A percentile compares a stretch with the other conserved stretches of the same genome.
These are phyloP conservation scores for Rosa persica DNA, from an alignment of 306 rosid species.

Conservation along the genomic window DNA sequence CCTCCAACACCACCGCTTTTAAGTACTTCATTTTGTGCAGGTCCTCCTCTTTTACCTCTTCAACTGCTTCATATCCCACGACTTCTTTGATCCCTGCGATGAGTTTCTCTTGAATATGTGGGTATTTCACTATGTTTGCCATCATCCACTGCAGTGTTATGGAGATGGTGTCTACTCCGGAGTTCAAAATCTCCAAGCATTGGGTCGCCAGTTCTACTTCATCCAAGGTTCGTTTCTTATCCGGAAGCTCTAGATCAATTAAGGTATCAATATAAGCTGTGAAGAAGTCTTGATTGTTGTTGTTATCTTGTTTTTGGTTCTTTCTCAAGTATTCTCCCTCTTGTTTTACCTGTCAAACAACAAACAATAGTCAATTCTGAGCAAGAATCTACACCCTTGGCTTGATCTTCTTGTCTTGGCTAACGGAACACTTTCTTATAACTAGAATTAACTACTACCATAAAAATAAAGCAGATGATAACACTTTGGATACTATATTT, in stretches of 20 bases:
- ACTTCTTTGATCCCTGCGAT: slow-evolving; percentile 18
- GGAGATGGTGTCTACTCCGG: slow-evolving; percentile 19
- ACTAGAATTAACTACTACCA: too few species aligned
- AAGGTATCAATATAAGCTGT: slow-evolving; percentile 21
- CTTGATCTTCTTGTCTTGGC: too few species aligned
- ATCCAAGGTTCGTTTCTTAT: slow-evolving; percentile 1
- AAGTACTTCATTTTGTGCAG: slow-evolving; percentile 14
- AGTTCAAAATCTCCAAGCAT: slow-evolving; percentile 24
- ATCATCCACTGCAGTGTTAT: slow-evolving; percentile 26
- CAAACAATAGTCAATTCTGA: not conserved
- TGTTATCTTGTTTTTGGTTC: not conserved
- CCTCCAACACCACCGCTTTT: slow-evolving; percentile 28
- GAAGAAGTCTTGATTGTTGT: not conserved
- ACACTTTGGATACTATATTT: too few species aligned
- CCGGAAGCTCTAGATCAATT: slow-evolving; percentile 12
- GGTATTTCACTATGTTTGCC: slow-evolving; percentile 27
- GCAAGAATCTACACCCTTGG: too few species aligned
- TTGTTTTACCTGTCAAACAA: not conserved
- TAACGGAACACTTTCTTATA: too few species aligned
- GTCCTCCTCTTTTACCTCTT: slow-evolving; percentile 13
- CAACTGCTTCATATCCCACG: not conserved
- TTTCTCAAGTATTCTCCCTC: not conserved
- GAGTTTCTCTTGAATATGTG: slow-evolving; percentile 8
- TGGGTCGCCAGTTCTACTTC: slow-evolving; percentile 4
- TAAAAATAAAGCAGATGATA: too few species aligned